These are phyloP conservation scores for Pancytospora philotis DNA, from an alignment of 371 early-diverging fungal species.

Conservation along the genomic window DNA sequence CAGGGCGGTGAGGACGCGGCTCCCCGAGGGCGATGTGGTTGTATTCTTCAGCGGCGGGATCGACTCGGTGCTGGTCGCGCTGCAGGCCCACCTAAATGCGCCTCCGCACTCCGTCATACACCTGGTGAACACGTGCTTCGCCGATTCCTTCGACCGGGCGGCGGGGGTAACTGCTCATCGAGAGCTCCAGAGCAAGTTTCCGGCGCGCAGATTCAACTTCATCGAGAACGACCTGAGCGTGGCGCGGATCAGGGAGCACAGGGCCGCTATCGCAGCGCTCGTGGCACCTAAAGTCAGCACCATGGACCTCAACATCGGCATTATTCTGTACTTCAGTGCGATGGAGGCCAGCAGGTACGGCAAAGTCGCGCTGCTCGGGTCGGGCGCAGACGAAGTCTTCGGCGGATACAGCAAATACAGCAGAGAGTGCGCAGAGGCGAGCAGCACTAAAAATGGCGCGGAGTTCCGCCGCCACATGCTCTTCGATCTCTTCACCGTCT, in stretches of 20 bases:
- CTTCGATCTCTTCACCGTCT: slow-evolving; percentile 39
- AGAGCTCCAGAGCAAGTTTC: slow-evolving; percentile 13
- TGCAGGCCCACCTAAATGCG: slow-evolving; percentile 22
- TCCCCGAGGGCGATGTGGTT: not conserved
- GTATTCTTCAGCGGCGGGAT: slow-evolving; percentile 51
- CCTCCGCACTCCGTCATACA: slow-evolving; percentile 11
- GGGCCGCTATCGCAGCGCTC: slow-evolving; percentile 20
- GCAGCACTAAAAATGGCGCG: not conserved
- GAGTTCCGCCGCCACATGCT: slow-evolving; percentile 24
- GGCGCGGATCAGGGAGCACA: slow-evolving; percentile 11
- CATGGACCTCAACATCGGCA: slow-evolving; percentile 51
- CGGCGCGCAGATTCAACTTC: slow-evolving; percentile 26
- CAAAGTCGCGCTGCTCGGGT: slow-evolving; percentile 32
- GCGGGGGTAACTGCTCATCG: slow-evolving; percentile 6
- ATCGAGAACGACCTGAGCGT: slow-evolving; percentile 34
- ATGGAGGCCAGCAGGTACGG: slow-evolving; percentile 22
- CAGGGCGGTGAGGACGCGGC: not conserved
- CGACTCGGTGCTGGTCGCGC: slow-evolving; percentile 40
- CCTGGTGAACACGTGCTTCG: slow-evolving; percentile 47
- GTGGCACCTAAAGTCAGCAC: slow-evolving; percentile 34
- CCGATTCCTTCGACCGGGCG: slow-evolving; percentile 32
- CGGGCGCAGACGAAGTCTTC: slow-evolving; percentile 55
- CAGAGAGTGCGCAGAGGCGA: not conserved
- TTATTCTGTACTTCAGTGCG: slow-evolving; percentile 31
- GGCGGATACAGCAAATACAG: slow-evolving; percentile 49